A percentile compares a stretch with the other conserved stretches of the same genome.
Evolutionary conservation across 2,329 filamentous ascomycete species (phyloP).

Genomic region (Sclerotinia subarctica): DNA sequence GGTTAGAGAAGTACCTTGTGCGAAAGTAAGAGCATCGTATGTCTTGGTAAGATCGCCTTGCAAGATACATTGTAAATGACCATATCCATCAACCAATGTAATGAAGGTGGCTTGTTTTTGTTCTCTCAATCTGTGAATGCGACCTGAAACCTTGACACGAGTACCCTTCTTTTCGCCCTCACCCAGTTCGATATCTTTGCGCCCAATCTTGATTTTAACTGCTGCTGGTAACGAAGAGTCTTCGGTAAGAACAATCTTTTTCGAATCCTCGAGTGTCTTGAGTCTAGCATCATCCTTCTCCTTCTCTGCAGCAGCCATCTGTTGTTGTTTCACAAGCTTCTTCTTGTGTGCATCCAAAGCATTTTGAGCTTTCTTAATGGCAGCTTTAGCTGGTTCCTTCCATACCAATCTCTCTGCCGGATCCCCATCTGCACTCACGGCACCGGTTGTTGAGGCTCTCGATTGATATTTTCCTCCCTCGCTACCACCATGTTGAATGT

Average conservation of each 20-base stretch:
- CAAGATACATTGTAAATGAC: constrained; percentile 80
- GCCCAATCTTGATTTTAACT: constrained; percentile 70
- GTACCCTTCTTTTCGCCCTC: constrained; percentile 60
- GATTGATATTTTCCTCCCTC: constrained; percentile 60
- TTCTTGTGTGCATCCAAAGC: constrained; percentile 75
- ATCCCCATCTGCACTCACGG: constrained; percentile 61
- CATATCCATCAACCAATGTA: constrained; percentile 81
- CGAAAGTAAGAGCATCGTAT: constrained; percentile 68
- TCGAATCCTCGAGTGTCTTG: constrained; percentile 72
- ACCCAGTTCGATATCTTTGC: constrained; percentile 62
- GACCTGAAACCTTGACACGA: constrained; percentile 74
- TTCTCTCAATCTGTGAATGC: constrained; percentile 75
- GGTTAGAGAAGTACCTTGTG: constrained; percentile 66
- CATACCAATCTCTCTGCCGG: constrained; percentile 63
- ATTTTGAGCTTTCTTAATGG: constrained; percentile 78
- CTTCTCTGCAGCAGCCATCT: constrained; percentile 67
- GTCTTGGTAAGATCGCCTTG: constrained; percentile 73
- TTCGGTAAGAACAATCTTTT: constrained; percentile 69
- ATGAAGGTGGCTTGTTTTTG: constrained; percentile 87
- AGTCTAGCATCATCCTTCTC: constrained; percentile 69
- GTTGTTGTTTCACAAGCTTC: constrained; percentile 76
- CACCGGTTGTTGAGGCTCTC: constrained; percentile 63
- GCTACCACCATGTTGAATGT: constrained; percentile 60
- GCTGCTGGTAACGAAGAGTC: constrained; percentile 71
- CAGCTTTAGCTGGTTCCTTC: constrained; percentile 81